Base-by-base conservation (phyloP, 2,329 filamentous ascomycete genomes). In the Phialocephala subalpina region DNA sequence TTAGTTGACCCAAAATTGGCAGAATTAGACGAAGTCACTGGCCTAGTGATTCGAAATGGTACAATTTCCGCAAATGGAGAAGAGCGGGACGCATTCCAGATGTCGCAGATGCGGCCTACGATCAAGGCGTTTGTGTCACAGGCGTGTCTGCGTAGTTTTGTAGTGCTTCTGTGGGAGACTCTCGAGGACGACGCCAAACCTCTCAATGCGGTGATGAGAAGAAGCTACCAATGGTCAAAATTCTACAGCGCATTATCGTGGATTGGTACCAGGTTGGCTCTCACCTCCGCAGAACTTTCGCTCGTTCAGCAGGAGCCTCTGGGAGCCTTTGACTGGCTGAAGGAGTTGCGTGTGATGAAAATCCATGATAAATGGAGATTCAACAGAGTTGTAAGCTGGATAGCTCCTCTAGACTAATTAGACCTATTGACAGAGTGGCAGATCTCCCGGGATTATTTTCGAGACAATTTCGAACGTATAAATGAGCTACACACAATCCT, bases 31-130 rank as follows among this genome's bases (percentile, higher is more conserved):
- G 67, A 71, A 53, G 49, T 81, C 20, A 72, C 74, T 2, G 81
- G 82, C 4, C 61, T 82, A 40, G 77, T 82, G 49, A 76, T 81
- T 58, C 76, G 79, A 55, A 82, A 82, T 69, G 81, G 79, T 1
- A 80, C 77, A 20, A 82, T 83, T 35, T 75, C 80, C 3, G 71
- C 72, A 6, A 77, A 79, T 59, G 82, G 82, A 6, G 73, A 80
- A 58, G 75, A 79, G 16, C 75, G 79, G 20, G 80, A 83, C 67
- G 82, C 80, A 67, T 83, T 82, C 68, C 78, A 80, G 57, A 77
- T 76, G 73, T 72, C 60, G 68, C 72, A 58, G n/a, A 73, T 63
- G 74, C 73, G 57, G n/a, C 57, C 69, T 7, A 72, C 73, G 45
- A 62, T 72, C 70, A 49, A 74, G 72, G 60, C 71, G 47, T 65